phyloP scores from a whole-genome alignment of 2,329 filamentous ascomycete genomes.

The Botrytis pseudocinerea region DNA sequence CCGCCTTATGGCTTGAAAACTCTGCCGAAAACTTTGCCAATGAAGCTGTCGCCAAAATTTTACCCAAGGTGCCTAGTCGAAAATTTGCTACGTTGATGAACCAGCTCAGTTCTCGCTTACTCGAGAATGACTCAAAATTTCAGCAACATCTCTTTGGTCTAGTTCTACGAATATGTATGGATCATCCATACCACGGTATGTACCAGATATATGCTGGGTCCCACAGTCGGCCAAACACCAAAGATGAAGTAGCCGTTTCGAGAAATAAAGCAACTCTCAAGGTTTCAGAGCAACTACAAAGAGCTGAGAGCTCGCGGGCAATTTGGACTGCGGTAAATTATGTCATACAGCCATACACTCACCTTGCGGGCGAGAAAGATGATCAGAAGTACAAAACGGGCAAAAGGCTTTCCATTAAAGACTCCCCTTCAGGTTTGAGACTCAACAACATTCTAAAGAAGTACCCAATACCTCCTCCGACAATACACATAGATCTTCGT shows the following conservation, averaged over 20 bases:
- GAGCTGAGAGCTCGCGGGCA: slow-evolving; percentile 50
- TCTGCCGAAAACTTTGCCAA: slow-evolving; percentile 77
- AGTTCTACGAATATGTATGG: slow-evolving; percentile 79
- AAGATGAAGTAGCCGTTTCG: slow-evolving; percentile 73
- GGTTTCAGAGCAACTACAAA: slow-evolving; percentile 60
- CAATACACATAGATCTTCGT: slow-evolving; percentile 78
- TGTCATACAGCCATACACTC: slow-evolving; percentile 67
- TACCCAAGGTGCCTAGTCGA: slow-evolving; percentile 76
- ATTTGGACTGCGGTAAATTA: slow-evolving; percentile 74
- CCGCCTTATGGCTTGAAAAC: slow-evolving; percentile 89
- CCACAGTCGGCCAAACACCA: slow-evolving; percentile 65
- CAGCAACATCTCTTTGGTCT: slow-evolving; percentile 73
- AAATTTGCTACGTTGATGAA: slow-evolving; percentile 96
- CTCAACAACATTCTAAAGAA: slow-evolving; percentile 64
- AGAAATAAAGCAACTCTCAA: slow-evolving; percentile 71
- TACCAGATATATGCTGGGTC: slow-evolving; percentile 91
- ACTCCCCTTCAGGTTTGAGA: slow-evolving; percentile 61
- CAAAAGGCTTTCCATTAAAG: slow-evolving; percentile 62
- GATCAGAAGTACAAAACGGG: slow-evolving; percentile 67
- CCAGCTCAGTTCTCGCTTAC: slow-evolving; percentile 89
- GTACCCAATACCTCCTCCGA: slow-evolving; percentile 80
- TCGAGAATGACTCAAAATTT: slow-evolving; percentile 69
- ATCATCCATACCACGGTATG: slow-evolving; percentile 96
- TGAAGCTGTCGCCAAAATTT: slow-evolving; percentile 67
- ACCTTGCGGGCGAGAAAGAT: slow-evolving; percentile 65